These are phyloP conservation scores for Leptographium lundbergii DNA, from an alignment of 2,329 filamentous ascomycete species.

Conservation along the genomic window DNA sequence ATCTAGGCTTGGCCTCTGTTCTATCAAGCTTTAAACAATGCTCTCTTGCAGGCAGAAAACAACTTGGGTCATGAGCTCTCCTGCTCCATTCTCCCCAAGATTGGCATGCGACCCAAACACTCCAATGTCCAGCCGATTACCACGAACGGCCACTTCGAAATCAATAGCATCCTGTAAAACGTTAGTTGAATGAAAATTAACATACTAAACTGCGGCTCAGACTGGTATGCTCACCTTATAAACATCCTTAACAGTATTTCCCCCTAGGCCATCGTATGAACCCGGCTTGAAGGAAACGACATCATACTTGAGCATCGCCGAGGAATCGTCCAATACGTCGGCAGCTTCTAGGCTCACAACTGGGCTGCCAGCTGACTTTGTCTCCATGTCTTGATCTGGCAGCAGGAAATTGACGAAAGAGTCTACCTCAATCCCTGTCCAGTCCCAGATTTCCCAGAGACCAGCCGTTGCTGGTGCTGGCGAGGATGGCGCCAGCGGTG, in stretches of 20 bases:
- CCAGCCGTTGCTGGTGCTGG: slow-evolving; percentile 43
- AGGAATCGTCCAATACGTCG: not conserved
- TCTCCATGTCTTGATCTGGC: slow-evolving; percentile 18
- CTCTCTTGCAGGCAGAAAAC: not conserved
- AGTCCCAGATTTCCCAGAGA: slow-evolving; percentile 58
- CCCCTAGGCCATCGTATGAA: slow-evolving; percentile 10
- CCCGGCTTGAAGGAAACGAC: not conserved
- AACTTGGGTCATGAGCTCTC: not conserved
- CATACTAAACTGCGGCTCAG: too few species aligned
- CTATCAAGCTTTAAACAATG: not conserved
- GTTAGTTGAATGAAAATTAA: not conserved
- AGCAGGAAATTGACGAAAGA: slow-evolving; percentile 72
- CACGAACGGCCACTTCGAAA: slow-evolving; percentile 11
- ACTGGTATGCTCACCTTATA: slow-evolving; percentile 21
- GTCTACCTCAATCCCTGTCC: slow-evolving; percentile 60
- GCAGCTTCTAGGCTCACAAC: slow-evolving; percentile 1
- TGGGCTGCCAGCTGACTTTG: not conserved
- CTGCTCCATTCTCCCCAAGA: slow-evolving; percentile 2
- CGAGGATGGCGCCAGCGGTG: not conserved
- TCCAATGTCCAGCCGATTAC: slow-evolving; percentile 11
- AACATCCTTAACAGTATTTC: slow-evolving; percentile 16
- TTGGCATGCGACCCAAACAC: slow-evolving; percentile 10
- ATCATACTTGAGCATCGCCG: not conserved
- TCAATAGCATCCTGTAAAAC: slow-evolving; percentile 11
- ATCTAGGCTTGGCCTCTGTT: not conserved